Evolutionary conservation across 2,329 filamentous ascomycete genomes (phyloP), one percentile per base, ranked within the genome.

Genomic region (Nannizzia gypsea): DNA sequence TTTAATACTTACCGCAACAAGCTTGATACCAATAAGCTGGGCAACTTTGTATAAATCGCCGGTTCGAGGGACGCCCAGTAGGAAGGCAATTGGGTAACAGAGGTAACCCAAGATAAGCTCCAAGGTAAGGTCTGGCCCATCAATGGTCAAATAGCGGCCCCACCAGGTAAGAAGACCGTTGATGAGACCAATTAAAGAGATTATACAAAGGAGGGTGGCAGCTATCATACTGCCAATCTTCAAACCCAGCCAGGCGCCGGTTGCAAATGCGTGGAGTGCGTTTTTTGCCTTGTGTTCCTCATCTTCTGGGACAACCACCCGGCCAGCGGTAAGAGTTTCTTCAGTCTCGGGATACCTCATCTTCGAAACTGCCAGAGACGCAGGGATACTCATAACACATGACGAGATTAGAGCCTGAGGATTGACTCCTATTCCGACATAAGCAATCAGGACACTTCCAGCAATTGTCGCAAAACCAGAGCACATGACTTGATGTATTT

Each of bases 381-480:
- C 90, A 0, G 91, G 91, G 64, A 96, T 96, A 67, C 87, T 91
- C 91, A 96, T 96, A 72, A 96, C 90, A 70, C 90, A 96, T 6
- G 88, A 91, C 1, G 89, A 95, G 28, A 96, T 87, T 54, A 96
- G 79, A 2, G 89, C 90, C 71, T 95, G 87, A 0, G 88, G 79
- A 72, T 90, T 93, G 59, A 96, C 80, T 44, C 90, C 90, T 67
- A 96, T 83, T 28, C 80, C 78, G 64, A 96, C 91, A 73, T 95
- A 96, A 13, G 88, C 88, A 28, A 93, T 86, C 40, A 96, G 78
- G 11, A 95, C 89, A 67, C 86, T 90, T 63, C 91, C 91, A 11
- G 90, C 88, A 67, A 96, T 96, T 54, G 91, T 96, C 24, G 91
- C 90, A 67, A 95, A 95, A 63, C 90, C 91, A 65, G 87, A 95